Conservation (phyloP, 192 early-diverging fungal species). For the Physocladia obscura region DNA sequence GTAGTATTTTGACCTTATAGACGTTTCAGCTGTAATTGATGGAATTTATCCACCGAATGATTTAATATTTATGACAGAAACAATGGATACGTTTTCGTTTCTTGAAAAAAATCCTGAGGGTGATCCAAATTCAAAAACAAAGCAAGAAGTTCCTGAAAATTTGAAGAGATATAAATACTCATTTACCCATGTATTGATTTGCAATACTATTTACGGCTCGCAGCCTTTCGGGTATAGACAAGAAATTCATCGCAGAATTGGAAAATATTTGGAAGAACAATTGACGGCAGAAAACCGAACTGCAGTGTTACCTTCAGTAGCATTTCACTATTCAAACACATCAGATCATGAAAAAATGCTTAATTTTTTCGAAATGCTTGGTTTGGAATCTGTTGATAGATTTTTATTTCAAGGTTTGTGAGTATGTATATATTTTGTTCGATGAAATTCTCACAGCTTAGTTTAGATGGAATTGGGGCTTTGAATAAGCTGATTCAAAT, state of each 20-base stretch:
- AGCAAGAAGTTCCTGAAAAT: not conserved
- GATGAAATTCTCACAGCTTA: too few species aligned
- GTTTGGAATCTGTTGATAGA: constrained; percentile 12
- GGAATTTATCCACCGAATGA: constrained; percentile 26
- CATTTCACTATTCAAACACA: constrained; percentile 33
- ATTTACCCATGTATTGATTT: constrained; percentile 28
- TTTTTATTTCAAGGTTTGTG: constrained; percentile 17
- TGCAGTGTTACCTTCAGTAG: constrained; percentile 11
- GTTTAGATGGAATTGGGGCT: constrained; percentile 19
- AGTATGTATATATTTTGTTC: too few species aligned
- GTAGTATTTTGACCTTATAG: constrained; percentile 22
- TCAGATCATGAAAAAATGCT: constrained; percentile 28
- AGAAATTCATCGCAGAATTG: constrained; percentile 29
- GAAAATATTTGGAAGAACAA: constrained; percentile 18
- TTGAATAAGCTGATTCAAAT: constrained; percentile 21
- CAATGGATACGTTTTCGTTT: constrained; percentile 25
- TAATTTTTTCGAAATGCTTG: constrained; percentile 27
- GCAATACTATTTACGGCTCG: constrained; percentile 33
- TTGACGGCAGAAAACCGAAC: constrained; percentile 20
- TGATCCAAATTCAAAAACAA: not conserved
- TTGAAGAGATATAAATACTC: constrained; percentile 14
- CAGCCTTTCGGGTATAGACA: constrained; percentile 32
- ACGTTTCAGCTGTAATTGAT: constrained; percentile 25
- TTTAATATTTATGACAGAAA: constrained; percentile 5
- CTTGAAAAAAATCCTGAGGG: not conserved